Conservation (phyloP, 352 stramenopile species). For the Blastocystis sp. region DNA sequence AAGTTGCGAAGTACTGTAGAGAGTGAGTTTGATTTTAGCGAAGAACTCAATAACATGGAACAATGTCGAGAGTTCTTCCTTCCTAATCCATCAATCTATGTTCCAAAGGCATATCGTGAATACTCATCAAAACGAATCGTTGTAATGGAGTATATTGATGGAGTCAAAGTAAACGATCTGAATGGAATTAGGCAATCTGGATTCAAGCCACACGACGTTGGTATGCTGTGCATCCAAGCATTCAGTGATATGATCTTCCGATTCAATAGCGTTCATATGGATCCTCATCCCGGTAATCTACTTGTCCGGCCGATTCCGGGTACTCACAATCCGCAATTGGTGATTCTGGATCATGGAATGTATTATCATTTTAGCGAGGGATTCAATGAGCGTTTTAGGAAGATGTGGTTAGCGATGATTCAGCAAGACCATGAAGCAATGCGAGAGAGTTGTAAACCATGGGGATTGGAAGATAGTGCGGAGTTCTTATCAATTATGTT, state of each 20-base stretch:
- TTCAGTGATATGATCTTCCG: conserved; percentile 61
- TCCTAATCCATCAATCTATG: background rate
- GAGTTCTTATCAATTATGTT: conserved; percentile 32
- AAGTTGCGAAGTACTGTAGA: conserved; percentile 45
- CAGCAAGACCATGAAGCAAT: conserved; percentile 31
- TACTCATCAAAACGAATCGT: conserved; percentile 48
- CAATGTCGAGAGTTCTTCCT: conserved; percentile 35
- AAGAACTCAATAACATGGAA: conserved; percentile 26
- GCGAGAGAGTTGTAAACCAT: conserved; percentile 16
- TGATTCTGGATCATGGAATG: conserved; percentile 62
- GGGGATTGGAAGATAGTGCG: conserved; percentile 1
- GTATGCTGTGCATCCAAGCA: conserved; percentile 7
- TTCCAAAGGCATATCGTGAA: conserved; percentile 14
- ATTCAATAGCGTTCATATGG: conserved; percentile 54
- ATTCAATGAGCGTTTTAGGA: conserved; percentile 29
- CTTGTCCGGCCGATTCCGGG: conserved; percentile 39
- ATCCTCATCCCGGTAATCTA: conserved; percentile 57
- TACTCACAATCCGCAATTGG: conserved; percentile 18
- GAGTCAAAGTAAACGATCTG: conserved; percentile 34
- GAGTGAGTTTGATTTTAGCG: conserved; percentile 38
- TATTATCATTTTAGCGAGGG: conserved; percentile 47
- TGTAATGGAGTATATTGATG: conserved; percentile 62
- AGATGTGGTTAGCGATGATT: conserved; percentile 60
- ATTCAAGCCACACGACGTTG: background rate
- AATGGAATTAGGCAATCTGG: background rate